Conservation (phyloP, 108 stramenopile genomes). For the Cyclotella choctawhatcheeana region DNA sequence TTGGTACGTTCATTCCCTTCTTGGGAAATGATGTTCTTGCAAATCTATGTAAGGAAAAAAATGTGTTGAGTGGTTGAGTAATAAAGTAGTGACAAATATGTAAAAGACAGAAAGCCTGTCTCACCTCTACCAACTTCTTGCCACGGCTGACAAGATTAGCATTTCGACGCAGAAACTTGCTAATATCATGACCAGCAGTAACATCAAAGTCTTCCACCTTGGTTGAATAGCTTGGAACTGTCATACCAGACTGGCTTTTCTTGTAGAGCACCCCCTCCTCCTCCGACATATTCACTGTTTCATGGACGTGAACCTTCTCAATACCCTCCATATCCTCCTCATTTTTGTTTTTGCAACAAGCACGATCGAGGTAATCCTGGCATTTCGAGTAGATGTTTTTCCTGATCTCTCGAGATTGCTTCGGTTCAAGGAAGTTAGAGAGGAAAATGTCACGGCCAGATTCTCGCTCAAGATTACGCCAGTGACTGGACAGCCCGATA, state of each 20-base stretch:
- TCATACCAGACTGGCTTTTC: slow-evolving; percentile 58
- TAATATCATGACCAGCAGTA: slow-evolving; percentile 59
- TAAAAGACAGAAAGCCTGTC: background rate
- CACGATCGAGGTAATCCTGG: slow-evolving; percentile 55
- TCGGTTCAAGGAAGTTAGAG: slow-evolving; percentile 61
- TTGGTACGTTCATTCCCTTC: slow-evolving; percentile 62
- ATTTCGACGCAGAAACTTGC: slow-evolving; percentile 59
- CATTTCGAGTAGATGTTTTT: slow-evolving; percentile 57
- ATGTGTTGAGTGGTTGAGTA: background rate
- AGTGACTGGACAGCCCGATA: slow-evolving; percentile 65
- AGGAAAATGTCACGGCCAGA: slow-evolving; percentile 70
- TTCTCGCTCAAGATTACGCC: slow-evolving; percentile 74
- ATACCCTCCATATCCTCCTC: slow-evolving; percentile 64
- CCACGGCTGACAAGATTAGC: slow-evolving; percentile 48
- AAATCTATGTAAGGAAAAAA: slow-evolving; percentile 19
- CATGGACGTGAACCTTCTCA: slow-evolving; percentile 32
- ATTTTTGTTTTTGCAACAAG: slow-evolving; percentile 60
- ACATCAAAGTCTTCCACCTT: slow-evolving; percentile 65
- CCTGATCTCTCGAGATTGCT: slow-evolving; percentile 65
- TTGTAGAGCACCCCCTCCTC: slow-evolving; percentile 54
- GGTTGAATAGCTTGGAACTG: slow-evolving; percentile 46
- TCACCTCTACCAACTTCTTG: slow-evolving; percentile 42
- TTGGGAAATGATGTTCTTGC: slow-evolving; percentile 53
- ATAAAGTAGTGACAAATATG: background rate
- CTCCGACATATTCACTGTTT: slow-evolving; percentile 42